These are phyloP conservation scores for Globisporangium perplexum DNA, from an alignment of 352 stramenopile genomes.

Conservation along the genomic window DNA sequence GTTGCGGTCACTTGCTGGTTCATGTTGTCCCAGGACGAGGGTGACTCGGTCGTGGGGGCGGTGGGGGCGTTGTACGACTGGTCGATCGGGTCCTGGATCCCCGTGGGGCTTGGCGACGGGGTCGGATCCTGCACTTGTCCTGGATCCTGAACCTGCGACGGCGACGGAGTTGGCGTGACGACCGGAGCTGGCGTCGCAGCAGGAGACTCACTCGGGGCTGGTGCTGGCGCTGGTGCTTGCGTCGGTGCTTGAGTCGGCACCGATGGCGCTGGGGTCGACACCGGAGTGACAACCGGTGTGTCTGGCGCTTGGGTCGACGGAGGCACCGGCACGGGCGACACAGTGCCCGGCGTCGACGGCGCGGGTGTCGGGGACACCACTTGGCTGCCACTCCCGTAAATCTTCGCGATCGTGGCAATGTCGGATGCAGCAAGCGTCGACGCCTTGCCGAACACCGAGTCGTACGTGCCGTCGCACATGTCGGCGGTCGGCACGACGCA, in stretches of 20 bases:
- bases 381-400: slow-evolving; percentile 13
- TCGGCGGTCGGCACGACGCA: slow-evolving; percentile 16
- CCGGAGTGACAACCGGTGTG: slow-evolving; percentile 1
- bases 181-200: neutral
- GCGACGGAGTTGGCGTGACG: neutral
- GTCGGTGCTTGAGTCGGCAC: neutral
- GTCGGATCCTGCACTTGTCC: neutral
- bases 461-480: slow-evolving; percentile 9
- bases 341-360: neutral
- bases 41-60: neutral
- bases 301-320: neutral
- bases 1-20: slow-evolving; percentile 8
- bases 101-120: neutral
- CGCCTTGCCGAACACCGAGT: slow-evolving; percentile 11
- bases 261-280: neutral
- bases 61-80: neutral
- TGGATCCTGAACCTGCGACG: neutral
- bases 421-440: slow-evolving; percentile 11
- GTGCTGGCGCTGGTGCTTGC: neutral
- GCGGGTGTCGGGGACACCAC: neutral
- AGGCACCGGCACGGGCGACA: slow-evolving; percentile 2
- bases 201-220: neutral
- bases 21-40: slow-evolving; percentile 9
- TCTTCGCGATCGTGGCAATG: slow-evolving; percentile 17
- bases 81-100: slow-evolving; percentile 2